These are phyloP conservation scores for Aquilaria sinensis DNA, from an alignment of 345 rosid genomes.

Conservation along the genomic window DNA sequence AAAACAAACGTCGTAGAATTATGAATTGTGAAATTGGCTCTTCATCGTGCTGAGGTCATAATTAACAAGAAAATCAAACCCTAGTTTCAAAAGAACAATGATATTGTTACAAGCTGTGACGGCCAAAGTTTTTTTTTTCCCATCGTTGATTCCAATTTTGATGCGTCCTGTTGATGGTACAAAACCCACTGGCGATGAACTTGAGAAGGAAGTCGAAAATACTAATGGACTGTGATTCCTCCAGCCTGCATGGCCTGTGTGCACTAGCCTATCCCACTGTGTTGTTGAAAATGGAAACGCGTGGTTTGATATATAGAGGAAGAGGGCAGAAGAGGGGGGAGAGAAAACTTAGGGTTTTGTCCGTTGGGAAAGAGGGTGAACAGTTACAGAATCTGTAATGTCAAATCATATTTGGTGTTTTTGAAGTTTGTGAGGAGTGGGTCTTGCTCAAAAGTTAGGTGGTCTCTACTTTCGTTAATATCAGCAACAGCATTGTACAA, in stretches of 20 bases:
- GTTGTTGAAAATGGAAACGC: background rate
- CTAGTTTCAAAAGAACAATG: constrained; percentile 4
- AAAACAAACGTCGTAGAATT: too few relatives aligned
- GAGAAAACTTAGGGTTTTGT: constrained; percentile 14
- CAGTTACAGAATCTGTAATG: constrained; percentile 81
- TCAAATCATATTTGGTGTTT: constrained; percentile 80
- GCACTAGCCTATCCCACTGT: background rate
- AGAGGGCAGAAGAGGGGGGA: background rate
- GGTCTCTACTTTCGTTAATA: constrained; percentile 7
- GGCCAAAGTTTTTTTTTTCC: background rate
- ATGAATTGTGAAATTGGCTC: background rate
- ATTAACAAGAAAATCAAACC: background rate
- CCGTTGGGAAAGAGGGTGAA: constrained; percentile 21
- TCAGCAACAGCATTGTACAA: background rate
- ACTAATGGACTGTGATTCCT: background rate
- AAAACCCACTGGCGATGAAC: background rate
- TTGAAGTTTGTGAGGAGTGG: constrained; percentile 43
- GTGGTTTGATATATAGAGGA: background rate
- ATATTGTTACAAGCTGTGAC: background rate
- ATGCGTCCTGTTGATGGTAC: background rate
- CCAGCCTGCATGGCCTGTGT: constrained; percentile 6
- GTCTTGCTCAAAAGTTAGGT: constrained; percentile 19
- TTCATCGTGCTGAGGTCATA: constrained; percentile 23
- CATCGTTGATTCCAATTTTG: background rate
- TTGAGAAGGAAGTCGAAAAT: background rate